A percentile compares a stretch with the other conserved stretches of the same genome.
These are phyloP conservation scores for Fomitopsis schrenkii DNA, from an alignment of 1,284 basidiomycete species.

Conservation along the genomic window DNA sequence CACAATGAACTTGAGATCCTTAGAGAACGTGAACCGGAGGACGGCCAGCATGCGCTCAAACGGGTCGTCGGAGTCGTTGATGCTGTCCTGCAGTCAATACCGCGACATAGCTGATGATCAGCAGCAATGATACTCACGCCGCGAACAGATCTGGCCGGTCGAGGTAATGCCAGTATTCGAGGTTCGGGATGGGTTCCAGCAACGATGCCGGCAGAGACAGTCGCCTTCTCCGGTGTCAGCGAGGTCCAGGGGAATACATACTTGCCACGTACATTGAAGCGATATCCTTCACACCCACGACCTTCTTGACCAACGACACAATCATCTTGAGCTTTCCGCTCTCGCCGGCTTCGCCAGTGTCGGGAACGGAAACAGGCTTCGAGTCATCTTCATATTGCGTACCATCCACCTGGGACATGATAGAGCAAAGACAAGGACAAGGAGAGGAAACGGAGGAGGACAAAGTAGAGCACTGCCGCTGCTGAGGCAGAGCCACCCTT, in stretches of 20 bases:
- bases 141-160: conserved; percentile 92
- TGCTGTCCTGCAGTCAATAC: conserved; percentile 35
- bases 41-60: conserved; percentile 92
- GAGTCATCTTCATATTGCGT: conserved; percentile 44
- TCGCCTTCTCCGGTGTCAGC: conserved; percentile 47
- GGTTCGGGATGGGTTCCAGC: conserved; percentile 88
- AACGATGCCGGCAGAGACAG: conserved; percentile 87
- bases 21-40: conserved; percentile 86
- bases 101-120: not conserved
- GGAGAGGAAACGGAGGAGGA: not conserved
- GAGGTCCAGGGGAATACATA: not conserved
- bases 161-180: conserved; percentile 95
- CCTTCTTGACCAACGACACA: conserved; percentile 82
- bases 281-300: conserved; percentile 86
- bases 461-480: not conserved
- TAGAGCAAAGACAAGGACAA: not conserved
- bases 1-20: conserved; percentile 93
- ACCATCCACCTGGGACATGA: conserved; percentile 8
- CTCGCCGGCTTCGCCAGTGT: conserved; percentile 71
- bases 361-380: conserved; percentile 67
- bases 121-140: conserved; percentile 52
- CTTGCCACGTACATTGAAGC: conserved; percentile 68
- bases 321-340: conserved; percentile 92
- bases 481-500: not conserved
- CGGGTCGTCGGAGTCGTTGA: conserved; percentile 88